Percentiles rank a stretch among this genome's conserved stretches.
Evolutionary conservation across 2,329 filamentous ascomycete species (phyloP).

Genomic region (Colletotrichum sansevieriae): DNA sequence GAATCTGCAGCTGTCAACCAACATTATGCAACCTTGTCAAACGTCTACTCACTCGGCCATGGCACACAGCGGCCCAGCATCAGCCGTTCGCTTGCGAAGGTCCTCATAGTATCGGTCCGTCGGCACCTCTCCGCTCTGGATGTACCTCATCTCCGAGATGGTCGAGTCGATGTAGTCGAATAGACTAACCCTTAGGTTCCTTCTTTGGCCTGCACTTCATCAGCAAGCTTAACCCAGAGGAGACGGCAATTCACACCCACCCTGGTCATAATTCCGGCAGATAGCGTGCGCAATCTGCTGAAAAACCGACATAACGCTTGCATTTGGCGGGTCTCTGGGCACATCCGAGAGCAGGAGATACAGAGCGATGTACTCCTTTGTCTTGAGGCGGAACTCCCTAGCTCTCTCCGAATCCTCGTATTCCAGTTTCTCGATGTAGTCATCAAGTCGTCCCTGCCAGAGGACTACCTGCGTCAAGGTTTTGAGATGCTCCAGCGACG

Average conservation of each 20-base stretch:
- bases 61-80: conserved; percentile 34
- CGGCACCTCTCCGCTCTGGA: conserved; percentile 31
- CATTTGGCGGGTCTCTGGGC: not conserved
- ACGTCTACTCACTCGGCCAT: conserved; percentile 33
- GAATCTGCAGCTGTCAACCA: conserved; percentile 32
- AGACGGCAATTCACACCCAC: conserved; percentile 4
- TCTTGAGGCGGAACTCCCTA: conserved; percentile 23
- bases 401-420: conserved; percentile 17
- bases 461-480: conserved; percentile 32
- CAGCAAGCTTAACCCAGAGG: not conserved
- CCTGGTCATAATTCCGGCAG: conserved; percentile 26
- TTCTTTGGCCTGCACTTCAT: conserved; percentile 23
- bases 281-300: conserved; percentile 27
- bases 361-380: conserved; percentile 29
- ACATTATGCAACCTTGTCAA: too few species aligned
- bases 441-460: conserved; percentile 40
- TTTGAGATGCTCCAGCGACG: conserved; percentile 8
- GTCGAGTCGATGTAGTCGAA: conserved; percentile 40
- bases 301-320: conserved; percentile 16
- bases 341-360: conserved; percentile 25
- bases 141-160: conserved; percentile 24
- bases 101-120: conserved; percentile 22
- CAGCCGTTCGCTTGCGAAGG: conserved; percentile 33
- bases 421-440: conserved; percentile 37
- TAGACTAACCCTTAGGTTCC: conserved; percentile 21